phyloP scores from a whole-genome alignment of 2,329 filamentous ascomycete genomes.

The Aureobasidium sp. region DNA sequence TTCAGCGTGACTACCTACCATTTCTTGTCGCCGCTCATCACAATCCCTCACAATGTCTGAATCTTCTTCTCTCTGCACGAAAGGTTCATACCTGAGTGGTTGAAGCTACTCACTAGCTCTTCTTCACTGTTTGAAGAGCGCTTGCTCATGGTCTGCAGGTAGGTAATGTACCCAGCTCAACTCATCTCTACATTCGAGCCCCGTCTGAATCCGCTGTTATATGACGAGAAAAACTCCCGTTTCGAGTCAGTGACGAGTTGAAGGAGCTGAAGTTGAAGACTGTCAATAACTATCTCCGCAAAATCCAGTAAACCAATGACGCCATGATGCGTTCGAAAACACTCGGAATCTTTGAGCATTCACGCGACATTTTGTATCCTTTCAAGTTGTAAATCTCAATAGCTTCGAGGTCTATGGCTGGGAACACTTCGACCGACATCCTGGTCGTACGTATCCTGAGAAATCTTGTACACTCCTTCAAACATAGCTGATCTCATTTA shows the following conservation, averaged over 20 bases:
- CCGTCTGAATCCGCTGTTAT: too few species aligned
- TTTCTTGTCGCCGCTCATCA: background rate
- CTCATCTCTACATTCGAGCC: too few species aligned
- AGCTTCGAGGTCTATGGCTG: background rate
- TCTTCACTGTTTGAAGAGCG: background rate
- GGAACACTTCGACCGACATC: conserved; percentile 8
- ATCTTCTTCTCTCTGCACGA: background rate
- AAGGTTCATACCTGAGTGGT: background rate
- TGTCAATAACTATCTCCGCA: background rate
- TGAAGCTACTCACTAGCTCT: background rate
- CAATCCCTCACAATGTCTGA: background rate
- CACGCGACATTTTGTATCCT: background rate
- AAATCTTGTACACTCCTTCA: background rate
- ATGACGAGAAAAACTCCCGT: background rate
- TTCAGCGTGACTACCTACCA: background rate
- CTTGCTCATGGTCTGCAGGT: background rate
- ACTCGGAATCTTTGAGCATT: background rate
- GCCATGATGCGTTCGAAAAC: conserved; percentile 7
- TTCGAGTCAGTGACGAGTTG: background rate
- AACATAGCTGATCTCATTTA: background rate
- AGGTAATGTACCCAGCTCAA: background rate
- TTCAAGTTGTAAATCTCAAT: background rate
- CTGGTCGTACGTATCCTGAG: conserved; percentile 17
- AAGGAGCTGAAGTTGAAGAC: background rate
- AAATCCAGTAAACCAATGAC: background rate